Conservation (phyloP, 1,284 basidiomycete genomes). For the Omphalotus olearius region DNA sequence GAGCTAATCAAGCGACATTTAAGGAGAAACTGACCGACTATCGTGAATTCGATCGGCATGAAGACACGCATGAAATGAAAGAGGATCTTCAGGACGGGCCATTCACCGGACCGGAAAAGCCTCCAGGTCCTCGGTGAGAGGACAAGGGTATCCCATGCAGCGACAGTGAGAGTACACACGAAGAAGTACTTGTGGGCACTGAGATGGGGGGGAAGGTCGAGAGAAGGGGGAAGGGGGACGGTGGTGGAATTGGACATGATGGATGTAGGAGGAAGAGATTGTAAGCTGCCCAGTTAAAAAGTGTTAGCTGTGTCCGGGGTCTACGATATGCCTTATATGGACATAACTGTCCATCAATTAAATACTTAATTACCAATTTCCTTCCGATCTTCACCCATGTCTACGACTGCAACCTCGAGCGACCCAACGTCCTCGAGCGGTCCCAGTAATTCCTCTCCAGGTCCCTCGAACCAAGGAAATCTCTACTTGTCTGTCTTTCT, state of each 20-base stretch:
- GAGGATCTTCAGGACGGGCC: conserved; percentile 72
- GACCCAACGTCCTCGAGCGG: conserved; percentile 10
- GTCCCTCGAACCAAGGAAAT: conserved; percentile 26
- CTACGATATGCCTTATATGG: no score
- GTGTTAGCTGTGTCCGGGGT: background rate
- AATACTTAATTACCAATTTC: background rate
- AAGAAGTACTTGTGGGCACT: conserved; percentile 83
- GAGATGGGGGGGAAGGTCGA: conserved; percentile 68
- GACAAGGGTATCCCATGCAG: conserved; percentile 82
- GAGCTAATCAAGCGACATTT: background rate
- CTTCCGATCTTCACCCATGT: background rate
- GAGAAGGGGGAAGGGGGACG: conserved; percentile 44
- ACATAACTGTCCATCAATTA: no score
- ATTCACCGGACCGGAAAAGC: conserved; percentile 60
- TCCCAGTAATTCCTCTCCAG: background rate
- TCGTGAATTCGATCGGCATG: conserved; percentile 73
- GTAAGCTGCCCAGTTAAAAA: background rate
- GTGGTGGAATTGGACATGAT: conserved; percentile 27
- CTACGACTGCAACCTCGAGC: conserved; percentile 1
- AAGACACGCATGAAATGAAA: conserved; percentile 70
- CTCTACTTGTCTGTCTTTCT: conserved; percentile 31
- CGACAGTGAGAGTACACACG: conserved; percentile 80
- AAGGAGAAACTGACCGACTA: conserved; percentile 51
- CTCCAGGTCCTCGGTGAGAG: conserved; percentile 73
- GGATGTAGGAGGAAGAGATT: conserved; percentile 7